Base-by-base conservation (phyloP, 2,329 filamentous ascomycete species). In the Arthrobotrys sphaeroides region DNA sequence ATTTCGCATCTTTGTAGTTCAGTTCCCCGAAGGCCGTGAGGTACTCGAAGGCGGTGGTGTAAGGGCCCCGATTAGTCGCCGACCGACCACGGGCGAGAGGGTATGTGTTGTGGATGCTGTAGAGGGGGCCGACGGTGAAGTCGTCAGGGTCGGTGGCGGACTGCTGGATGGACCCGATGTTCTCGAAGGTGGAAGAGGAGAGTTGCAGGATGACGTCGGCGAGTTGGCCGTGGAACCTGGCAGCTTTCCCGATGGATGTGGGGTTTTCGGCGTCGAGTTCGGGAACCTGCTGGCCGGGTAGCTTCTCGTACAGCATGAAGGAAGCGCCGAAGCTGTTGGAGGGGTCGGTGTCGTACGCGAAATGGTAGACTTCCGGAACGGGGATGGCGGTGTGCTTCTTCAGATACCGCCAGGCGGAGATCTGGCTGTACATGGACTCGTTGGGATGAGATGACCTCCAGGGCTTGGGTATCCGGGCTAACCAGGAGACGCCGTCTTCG, bases 171-270 rank as follows among this genome's bases (percentile, higher is more conserved):
- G 67, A 72, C 3, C 73, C 73, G 42, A 77, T 77, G 24, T 55
- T 70, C 49, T 77, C 73, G 51, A 77, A 77, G 7, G 24, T 47
- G 9, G 24, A 53, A 16, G 61, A 51, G 5, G 73, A 75, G 13
- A 75, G 65, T 16, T 77, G 59, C 18, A 77, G 53, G 51, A 77
- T 61, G 47, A 77, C 62, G 7, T 77, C 61, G 26, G 73, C 47
- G 3, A 77, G 73, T 40, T 77, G 73, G n/a, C 47, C 51, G 51
- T 77, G 73, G 66, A 77, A 77, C 40, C 73, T 28, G 12, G 53
- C 18, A 2, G 73, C 66, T 24, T 73, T 73, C 16, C 43, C 72
- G 66, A 38, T 55, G n/a, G 28, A 38, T 22, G 51, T 40, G 3
- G 38, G 51, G 26, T 77, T 65, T 42, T 77, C 73, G 4, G 33